phyloP scores from a whole-genome alignment of 257 asterid genomes.

The Solanum pennellii region DNA sequence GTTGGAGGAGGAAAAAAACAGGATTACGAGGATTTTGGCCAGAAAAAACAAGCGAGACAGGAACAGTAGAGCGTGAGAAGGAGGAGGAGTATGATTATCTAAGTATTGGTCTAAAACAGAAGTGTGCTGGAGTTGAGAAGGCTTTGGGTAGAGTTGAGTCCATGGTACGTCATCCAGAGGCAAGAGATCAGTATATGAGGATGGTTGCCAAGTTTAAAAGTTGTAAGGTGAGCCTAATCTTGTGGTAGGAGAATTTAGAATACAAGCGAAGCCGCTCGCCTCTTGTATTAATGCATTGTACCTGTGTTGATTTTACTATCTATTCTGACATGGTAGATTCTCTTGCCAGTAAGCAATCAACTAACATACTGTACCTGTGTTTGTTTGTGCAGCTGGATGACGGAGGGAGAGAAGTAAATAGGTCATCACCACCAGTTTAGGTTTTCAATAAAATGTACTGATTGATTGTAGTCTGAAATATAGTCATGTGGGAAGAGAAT shows the following conservation, averaged over 20 bases:
- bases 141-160: slow-evolving; percentile 12
- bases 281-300: background rate
- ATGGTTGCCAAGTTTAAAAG: slow-evolving; percentile 8
- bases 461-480: background rate
- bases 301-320: background rate
- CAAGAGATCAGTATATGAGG: slow-evolving; percentile 14
- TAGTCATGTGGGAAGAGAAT: background rate
- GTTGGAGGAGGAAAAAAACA: slow-evolving; percentile 20
- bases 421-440: background rate
- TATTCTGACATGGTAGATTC: background rate
- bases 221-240: slow-evolving; percentile 4
- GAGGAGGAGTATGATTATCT: slow-evolving; percentile 14
- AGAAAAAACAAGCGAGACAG: background rate
- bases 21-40: slow-evolving; percentile 14
- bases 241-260: background rate
- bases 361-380: background rate
- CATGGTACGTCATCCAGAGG: slow-evolving; percentile 18
- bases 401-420: background rate
- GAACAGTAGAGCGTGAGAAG: slow-evolving; percentile 1
- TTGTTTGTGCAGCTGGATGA: background rate
- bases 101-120: slow-evolving; percentile 5
- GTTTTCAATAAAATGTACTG: background rate
- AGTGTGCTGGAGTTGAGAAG: slow-evolving; percentile 10
- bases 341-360: background rate
- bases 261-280: background rate